Base-by-base conservation (phyloP, 73 alveolate genomes). In the Symbiodinium pilosum region DNA sequence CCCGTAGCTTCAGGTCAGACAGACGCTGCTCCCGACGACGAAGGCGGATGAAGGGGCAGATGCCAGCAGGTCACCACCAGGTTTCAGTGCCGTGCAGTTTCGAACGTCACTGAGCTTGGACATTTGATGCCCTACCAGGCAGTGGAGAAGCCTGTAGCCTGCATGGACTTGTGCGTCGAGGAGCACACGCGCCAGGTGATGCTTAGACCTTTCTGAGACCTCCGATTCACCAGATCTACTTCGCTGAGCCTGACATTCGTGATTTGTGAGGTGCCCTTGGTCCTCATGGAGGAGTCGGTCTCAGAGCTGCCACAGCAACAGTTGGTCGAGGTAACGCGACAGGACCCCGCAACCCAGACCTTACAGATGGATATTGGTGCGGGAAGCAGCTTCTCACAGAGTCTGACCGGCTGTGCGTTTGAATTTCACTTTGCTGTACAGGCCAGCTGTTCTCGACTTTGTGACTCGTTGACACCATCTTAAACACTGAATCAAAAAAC, bases 231-330 rank as follows among this genome's bases (percentile, higher is more conserved):
- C n/a, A n/a, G n/a, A n/a, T n/a, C n/a, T n/a, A n/a, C n/a, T 6
- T 47, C 59, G 59, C 14, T 9, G 59, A 47, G 59, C 14, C 59
- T 6, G 6, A 47, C 14, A 9, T 14, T 47, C 14, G 59, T 47
- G 59, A 6, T 9, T 14, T 47, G 59, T 47, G 77, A 32, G 0
- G 1, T 26, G 54, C 85, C 94, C 4, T 18, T 26, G 42, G 64
- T 54, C 32, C 42, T 87, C 43, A 77, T 52, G 30, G 94, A 87
- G 68, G 94, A 87, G 41, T 83, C 36, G 84, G 26, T 87, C 30
- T 14, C 39, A 2, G 94, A 87, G 69, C 28, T 87, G 42, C 94
- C 94, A n/a, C 94, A 87, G 94, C 94, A 87, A 84, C 94, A 87
- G 42, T 41, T 87, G 43, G 94, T 87, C 84, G 94, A 87, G 59